Base-by-base conservation (phyloP, 352 stramenopile species). In the Phytophthora constricta region DNA sequence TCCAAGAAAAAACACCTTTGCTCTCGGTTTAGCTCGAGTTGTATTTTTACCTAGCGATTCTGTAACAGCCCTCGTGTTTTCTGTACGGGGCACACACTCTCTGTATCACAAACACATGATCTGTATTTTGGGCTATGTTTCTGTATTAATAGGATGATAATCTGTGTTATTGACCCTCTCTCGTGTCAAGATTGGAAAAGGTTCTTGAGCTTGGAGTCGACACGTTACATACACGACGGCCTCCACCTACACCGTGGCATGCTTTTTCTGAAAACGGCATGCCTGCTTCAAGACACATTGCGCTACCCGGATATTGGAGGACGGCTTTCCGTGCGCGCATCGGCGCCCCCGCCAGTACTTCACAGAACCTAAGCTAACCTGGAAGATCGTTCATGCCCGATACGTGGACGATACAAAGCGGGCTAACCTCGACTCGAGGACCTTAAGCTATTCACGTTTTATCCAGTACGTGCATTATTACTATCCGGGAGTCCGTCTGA, bases 321-420 rank as follows among this genome's bases (percentile, higher is more conserved):
- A 56, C 16, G 45, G 45, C 2, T 53, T 66, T 55, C 58, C 58
- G 9, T 59, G 49, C 22, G 25, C 48, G 1, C 58, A 60, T 14
- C 33, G 27, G 19, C 58, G 23, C 5, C 43, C 58, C 23, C 47
- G 48, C 2, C 58, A 58, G 19, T 65, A 58, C 23, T 65, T 65
- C 22, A 65, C 47, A 5, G 58, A 65, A 19, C 25, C 48, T 5
- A 47, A 39, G 4, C 9, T 58, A 16, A 65, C 33, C 16, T 58
- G 39, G 37, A 41, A 17, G 11, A 11, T 58, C 5, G 26, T 58
- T 1, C 48, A 53, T 48, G 5, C 25, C 28, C 25, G 48, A 1
- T 65, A 53, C 37, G 48, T 25, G 2, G 45, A 64, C 16, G 57
- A 57, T 51, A 23, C 11, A 37, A 37, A 5, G 11, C 5, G 31